phyloP scores from a whole-genome alignment of 805 yeast species.

The Metschnikowia rubicola region DNA sequence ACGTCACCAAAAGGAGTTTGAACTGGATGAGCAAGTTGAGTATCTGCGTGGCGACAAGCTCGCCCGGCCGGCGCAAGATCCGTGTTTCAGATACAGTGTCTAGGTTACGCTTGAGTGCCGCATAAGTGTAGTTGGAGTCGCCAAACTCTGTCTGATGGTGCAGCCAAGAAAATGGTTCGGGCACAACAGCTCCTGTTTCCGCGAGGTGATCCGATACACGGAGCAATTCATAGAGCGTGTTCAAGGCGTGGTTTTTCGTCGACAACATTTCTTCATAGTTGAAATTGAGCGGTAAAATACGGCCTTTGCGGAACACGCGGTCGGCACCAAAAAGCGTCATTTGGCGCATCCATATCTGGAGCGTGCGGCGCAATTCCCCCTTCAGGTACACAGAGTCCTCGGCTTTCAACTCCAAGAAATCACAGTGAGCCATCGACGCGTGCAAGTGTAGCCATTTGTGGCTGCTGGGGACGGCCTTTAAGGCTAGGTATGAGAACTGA shows the following conservation, averaged over 20 bases:
- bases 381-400: neutral
- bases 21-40: conserved; percentile 1
- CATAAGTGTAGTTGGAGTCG: neutral
- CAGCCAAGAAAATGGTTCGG: conserved; percentile 4
- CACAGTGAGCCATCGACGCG: conserved; percentile 11
- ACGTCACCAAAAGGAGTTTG: conserved; percentile 2
- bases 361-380: conserved; percentile 6
- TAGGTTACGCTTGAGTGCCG: neutral
- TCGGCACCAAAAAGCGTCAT: conserved; percentile 5
- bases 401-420: neutral
- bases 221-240: conserved; percentile 7
- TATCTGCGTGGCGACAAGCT: neutral
- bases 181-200: neutral
- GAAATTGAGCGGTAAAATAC: neutral
- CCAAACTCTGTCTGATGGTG: neutral
- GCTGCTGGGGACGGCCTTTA: conserved; percentile 1
- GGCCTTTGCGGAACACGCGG: neutral
- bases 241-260: neutral
- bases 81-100: neutral
- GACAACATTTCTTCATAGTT: neutral
- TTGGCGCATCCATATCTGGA: conserved; percentile 10
- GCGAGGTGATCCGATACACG: conserved; percentile 1
- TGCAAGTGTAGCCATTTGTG: conserved; percentile 8
- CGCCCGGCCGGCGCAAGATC: neutral
- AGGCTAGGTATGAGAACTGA: conserved; percentile 9